Evolutionary conservation across 2,329 filamentous ascomycete species (phyloP).

Genomic region (Pestalotiopsis sp.): DNA sequence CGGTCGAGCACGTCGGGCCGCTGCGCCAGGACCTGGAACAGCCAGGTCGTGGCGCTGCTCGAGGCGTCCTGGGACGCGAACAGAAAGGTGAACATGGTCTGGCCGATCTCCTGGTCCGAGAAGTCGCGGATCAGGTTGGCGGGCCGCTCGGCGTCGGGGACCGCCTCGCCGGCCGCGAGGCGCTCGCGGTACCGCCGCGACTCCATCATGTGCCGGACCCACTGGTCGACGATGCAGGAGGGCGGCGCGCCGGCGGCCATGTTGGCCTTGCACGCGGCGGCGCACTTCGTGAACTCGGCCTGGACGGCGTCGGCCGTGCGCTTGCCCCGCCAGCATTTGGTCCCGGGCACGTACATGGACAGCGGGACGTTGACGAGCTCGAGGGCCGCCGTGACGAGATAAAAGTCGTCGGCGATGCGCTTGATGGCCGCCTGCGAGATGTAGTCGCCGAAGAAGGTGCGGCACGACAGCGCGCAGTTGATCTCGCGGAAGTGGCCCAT

Average conservation of each 20-base stretch:
- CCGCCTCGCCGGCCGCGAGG: constrained; percentile 57
- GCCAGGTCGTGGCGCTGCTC: constrained; percentile 55
- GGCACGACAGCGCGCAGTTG: constrained; percentile 77
- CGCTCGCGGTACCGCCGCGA: constrained; percentile 68
- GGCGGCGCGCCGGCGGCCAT: constrained; percentile 72
- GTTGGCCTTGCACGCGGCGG: constrained; percentile 70
- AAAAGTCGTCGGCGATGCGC: constrained; percentile 79
- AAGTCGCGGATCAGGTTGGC: constrained; percentile 52
- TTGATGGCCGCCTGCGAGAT: constrained; percentile 73
- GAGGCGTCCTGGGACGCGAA: constrained; percentile 58
- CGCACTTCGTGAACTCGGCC: constrained; percentile 71
- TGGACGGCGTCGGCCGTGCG: constrained; percentile 73
- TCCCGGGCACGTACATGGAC: constrained; percentile 72
- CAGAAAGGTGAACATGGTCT: constrained; percentile 56
- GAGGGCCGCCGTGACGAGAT: constrained; percentile 75
- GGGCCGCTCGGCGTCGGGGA: constrained; percentile 41
- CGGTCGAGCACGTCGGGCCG: constrained; percentile 49
- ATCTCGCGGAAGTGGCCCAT: constrained; percentile 77
- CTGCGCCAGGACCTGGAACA: constrained; percentile 55
- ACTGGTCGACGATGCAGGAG: constrained; percentile 76
- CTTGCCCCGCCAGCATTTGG: constrained; percentile 78
- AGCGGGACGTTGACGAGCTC: constrained; percentile 79
- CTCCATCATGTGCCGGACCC: constrained; percentile 75
- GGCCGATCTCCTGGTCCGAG: constrained; percentile 48
- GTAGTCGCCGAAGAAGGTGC: constrained; percentile 81